Conservation (phyloP, 768 basidiomycete species). For the Macrolepiota albuminosa region DNA sequence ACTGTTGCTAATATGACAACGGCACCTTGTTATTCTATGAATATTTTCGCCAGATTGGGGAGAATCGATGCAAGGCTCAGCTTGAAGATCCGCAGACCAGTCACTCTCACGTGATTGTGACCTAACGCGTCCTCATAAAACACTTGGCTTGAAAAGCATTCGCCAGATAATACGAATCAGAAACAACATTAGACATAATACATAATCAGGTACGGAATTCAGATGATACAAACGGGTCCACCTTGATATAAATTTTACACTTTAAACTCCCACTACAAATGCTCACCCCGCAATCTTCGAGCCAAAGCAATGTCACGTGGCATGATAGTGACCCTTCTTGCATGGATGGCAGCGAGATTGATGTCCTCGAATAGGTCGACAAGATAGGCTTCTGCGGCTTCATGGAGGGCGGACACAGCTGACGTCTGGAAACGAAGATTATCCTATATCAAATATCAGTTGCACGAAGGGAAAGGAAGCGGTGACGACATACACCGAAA, state of each 20-base stretch:
- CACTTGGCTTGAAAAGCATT: no score
- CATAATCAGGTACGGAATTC: background rate
- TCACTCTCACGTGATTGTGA: background rate
- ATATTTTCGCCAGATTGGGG: background rate
- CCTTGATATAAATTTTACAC: background rate
- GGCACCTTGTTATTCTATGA: no score
- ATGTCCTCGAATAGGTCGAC: conserved; percentile 17
- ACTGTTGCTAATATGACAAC: background rate
- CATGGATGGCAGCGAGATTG: conserved; percentile 19
- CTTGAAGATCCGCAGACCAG: background rate
- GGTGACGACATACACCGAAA: conserved; percentile 8
- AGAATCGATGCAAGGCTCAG: background rate
- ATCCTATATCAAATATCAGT: conserved; percentile 2
- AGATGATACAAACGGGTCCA: background rate
- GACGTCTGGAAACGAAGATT: conserved; percentile 17
- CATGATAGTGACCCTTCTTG: conserved; percentile 19
- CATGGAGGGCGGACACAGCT: conserved; percentile 17
- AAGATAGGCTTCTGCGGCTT: conserved; percentile 19
- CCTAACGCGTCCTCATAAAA: background rate
- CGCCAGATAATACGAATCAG: background rate
- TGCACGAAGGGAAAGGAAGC: background rate
- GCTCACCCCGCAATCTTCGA: conserved; percentile 13
- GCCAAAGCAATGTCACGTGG: conserved; percentile 16
- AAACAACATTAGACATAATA: background rate
- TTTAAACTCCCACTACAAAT: background rate